Evolutionary conservation across 345 rosid genomes (phyloP), one percentile per base, ranked within the genome.

Genomic region (Populus pruinosa): DNA sequence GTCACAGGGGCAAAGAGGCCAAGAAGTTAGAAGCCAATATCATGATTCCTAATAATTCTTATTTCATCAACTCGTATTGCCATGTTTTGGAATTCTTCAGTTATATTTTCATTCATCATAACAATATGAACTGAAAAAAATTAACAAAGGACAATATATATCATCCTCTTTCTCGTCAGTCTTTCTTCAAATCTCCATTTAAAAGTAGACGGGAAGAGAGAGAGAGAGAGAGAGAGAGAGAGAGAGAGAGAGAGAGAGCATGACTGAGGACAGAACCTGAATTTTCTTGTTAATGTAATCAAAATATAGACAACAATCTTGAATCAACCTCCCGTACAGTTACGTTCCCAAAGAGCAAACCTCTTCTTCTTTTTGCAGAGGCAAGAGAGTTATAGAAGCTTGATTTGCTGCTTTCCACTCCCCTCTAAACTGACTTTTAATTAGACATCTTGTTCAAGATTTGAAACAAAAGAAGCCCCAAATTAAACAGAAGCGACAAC

Each of bases 401-500:
- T 10, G 35, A 62, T 25, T 39, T 33, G 27, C 25, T 29, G 47
- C 4, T 55, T 21, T 49, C 43, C 5, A n/a, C 17, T 18, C 63
- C 50, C 53, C 67, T 35, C 20, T 38, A 36, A 8, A 33, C 27
- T 56, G 62, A 1, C 12, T 36, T 62, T 10, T 53, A 7, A 25
- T 33, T 2, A 35, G 21, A 5, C 5, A n/a, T 25, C 38, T 39
- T 43, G 47, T 20, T 13, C 17, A 14, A 56, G 61, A 25, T 55
- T 20, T 20, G 61, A n/a, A 23, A 4, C 27, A 16, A 16, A 9
- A 65, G 41, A 33, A 27, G 35, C 9, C 16, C 67, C 12, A 38
- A 20, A 53, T 78, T 77, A 78, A 66, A 56, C 77, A 29, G 68
- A 50, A 35, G 64, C 2, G 29, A 13, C 36, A 36, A 72, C 53